These are phyloP conservation scores for Apiospora kogelbergensis DNA, from an alignment of 2,329 filamentous ascomycete species.

Conservation along the genomic window DNA sequence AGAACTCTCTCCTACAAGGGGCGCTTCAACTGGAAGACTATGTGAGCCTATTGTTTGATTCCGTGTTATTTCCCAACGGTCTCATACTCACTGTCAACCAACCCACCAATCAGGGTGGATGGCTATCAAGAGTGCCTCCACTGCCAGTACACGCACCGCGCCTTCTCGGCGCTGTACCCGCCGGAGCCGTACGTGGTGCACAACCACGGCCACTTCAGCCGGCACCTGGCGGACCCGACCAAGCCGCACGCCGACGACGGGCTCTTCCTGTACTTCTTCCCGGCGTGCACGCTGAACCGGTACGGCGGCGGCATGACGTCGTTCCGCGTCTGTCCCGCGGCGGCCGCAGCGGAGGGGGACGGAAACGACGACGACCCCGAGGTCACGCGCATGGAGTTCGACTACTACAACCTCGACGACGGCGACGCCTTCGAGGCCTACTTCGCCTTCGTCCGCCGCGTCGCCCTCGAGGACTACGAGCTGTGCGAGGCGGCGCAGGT, in stretches of 20 bases:
- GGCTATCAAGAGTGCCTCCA: slow-evolving; percentile 60
- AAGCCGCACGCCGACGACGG: slow-evolving; percentile 47
- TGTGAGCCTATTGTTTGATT: slow-evolving; percentile 30
- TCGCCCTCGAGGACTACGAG: slow-evolving; percentile 56
- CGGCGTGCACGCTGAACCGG: slow-evolving; percentile 54
- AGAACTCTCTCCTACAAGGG: slow-evolving; percentile 55
- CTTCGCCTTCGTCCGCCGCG: slow-evolving; percentile 55
- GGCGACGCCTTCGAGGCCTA: slow-evolving; percentile 56
- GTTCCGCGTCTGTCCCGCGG: slow-evolving; percentile 54
- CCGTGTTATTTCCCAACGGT: background rate
- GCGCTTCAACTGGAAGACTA: slow-evolving; percentile 60
- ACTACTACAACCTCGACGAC: slow-evolving; percentile 53
- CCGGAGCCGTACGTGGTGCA: slow-evolving; percentile 55
- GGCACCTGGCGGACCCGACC: slow-evolving; percentile 53
- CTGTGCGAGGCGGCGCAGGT: slow-evolving; percentile 56
- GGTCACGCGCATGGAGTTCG: slow-evolving; percentile 56
- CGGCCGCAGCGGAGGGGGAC: slow-evolving; percentile 24
- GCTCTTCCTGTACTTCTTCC: slow-evolving; percentile 58
- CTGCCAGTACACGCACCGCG: slow-evolving; percentile 58
- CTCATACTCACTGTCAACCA: background rate
- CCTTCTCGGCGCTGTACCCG: slow-evolving; percentile 54
- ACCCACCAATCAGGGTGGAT: slow-evolving; percentile 39
- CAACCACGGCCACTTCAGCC: slow-evolving; percentile 55
- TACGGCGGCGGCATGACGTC: slow-evolving; percentile 59
- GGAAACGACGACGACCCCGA: slow-evolving; percentile 32